Evolutionary conservation across 305 asterid genomes (phyloP).

Genomic region (Solanum hybrid): DNA sequence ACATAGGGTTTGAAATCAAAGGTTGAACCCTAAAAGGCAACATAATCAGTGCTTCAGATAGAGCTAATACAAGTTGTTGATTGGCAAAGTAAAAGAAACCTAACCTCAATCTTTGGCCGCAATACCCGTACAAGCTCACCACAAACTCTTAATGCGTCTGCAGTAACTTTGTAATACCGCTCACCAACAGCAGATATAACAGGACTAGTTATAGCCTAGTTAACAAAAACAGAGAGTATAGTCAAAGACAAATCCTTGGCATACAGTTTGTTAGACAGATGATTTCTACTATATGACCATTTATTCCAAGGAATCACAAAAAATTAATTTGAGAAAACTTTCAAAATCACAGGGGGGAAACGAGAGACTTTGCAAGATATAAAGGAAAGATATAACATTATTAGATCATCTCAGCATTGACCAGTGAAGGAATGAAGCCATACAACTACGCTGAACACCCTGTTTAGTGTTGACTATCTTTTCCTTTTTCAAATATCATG

Average conservation of each 20-base stretch:
- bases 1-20: constrained; percentile 91
- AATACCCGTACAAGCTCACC: constrained; percentile 96
- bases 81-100: constrained; percentile 9
- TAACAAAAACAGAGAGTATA: background rate
- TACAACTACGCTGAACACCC: background rate
- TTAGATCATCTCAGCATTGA: background rate
- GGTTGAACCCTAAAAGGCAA: constrained; percentile 43
- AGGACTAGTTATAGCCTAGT: constrained; percentile 83
- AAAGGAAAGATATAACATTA: background rate
- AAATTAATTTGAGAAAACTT: background rate
- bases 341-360: background rate
- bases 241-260: background rate
- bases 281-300: background rate
- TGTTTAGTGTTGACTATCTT: background rate
- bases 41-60: constrained; percentile 15
- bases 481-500: background rate
- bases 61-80: background rate
- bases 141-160: constrained; percentile 94
- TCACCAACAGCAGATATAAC: constrained; percentile 94
- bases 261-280: background rate
- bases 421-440: background rate
- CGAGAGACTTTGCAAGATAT: background rate
- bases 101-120: constrained; percentile 81
- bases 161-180: constrained; percentile 94
- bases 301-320: background rate